Evolutionary conservation across 2,329 filamentous ascomycete genomes (phyloP).

Genomic region (Fusarium sp.): DNA sequence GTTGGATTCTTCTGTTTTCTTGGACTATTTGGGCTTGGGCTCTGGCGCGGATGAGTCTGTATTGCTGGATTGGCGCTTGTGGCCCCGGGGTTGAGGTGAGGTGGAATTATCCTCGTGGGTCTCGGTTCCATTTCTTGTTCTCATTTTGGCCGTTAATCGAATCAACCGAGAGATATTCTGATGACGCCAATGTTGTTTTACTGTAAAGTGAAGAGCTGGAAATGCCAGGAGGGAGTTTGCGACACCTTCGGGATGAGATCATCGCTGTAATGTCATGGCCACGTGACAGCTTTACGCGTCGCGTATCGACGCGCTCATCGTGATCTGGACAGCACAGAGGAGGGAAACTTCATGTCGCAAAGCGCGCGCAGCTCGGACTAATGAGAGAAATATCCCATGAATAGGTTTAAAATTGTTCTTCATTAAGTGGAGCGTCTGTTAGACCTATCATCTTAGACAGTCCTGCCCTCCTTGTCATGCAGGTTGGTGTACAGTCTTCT

Average conservation of each 20-base stretch:
- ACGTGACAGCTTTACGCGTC: background rate
- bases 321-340: background rate
- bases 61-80: constrained; percentile 11
- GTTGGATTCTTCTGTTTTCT: background rate
- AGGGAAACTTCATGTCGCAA: background rate
- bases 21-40: constrained; percentile 13
- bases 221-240: background rate
- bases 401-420: no score
- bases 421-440: no score
- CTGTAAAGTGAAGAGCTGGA: rapidly evolving
- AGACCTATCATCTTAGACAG: no score
- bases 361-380: background rate
- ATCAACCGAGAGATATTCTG: rapidly evolving
- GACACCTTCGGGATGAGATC: background rate
- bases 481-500: no score
- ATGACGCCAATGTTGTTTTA: background rate
- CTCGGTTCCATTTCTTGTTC: constrained; percentile 8
- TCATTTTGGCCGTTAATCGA: background rate
- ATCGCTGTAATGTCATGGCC: background rate
- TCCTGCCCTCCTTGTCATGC: no score
- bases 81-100: background rate
- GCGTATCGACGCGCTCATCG: background rate
- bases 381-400: no score
- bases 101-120: background rate
- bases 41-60: background rate